Evolutionary conservation across 495 filamentous ascomycete genomes (phyloP).

Genomic region (Patellaria atrata): DNA sequence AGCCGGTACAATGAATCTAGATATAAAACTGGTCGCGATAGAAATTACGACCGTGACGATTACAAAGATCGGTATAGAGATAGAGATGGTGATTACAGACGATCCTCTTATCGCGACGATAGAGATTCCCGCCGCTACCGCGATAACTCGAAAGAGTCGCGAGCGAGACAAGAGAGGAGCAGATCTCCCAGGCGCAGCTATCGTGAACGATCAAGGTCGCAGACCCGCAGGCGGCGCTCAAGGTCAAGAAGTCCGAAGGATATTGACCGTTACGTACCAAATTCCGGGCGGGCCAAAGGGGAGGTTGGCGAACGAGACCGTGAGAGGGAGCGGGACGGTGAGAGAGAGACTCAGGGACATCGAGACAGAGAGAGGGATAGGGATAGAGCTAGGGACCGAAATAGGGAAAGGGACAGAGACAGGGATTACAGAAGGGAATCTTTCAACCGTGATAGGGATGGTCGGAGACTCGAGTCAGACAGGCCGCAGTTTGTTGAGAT

Average conservation of each 20-base stretch:
- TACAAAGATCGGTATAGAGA: conserved; percentile 6
- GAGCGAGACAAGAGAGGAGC: conserved; percentile 1
- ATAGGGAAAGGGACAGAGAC: background rate
- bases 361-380: conserved; percentile 13
- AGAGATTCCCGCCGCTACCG: conserved; percentile 1
- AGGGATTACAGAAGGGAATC: background rate
- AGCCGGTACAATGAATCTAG: conserved; percentile 6
- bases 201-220: background rate
- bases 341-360: conserved; percentile 11
- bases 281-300: conserved; percentile 2
- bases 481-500: conserved; percentile 1
- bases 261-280: conserved; percentile 8
- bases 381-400: background rate
- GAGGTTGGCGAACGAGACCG: conserved; percentile 7
- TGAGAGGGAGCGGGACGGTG: conserved; percentile 9
- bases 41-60: conserved; percentile 3
- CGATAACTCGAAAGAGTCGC: background rate
- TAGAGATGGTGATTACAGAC: conserved; percentile 8
- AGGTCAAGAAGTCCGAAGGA: conserved; percentile 5
- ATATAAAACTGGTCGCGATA: conserved; percentile 27
- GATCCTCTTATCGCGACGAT: conserved; percentile 2
- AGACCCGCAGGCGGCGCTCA: conserved; percentile 1
- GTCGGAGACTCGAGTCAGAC: background rate
- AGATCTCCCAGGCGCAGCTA: conserved; percentile 1
- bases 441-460: no score